Percentiles rank a stretch among this genome's conserved stretches.
Evolutionary conservation across 179 eudicot species (phyloP).

Genomic region (Spinacia oleracea): DNA sequence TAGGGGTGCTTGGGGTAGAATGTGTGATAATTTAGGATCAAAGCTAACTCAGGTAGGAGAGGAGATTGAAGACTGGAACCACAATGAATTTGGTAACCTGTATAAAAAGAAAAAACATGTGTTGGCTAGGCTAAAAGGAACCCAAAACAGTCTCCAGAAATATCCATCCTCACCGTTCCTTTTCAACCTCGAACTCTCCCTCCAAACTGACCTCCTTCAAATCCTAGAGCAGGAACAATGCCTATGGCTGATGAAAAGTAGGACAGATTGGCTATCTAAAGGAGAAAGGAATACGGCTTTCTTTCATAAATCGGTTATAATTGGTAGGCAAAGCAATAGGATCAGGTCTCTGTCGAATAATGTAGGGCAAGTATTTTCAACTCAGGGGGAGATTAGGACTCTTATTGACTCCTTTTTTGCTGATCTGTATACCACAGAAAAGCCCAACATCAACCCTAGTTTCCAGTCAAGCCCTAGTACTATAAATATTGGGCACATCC

Average conservation of each 20-base stretch:
- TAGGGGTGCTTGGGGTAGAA: no score
- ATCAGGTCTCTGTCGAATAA: background rate
- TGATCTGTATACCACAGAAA: background rate
- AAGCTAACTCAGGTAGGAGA: no score
- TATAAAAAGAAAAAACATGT: no score
- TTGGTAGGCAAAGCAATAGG: background rate
- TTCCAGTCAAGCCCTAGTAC: no score
- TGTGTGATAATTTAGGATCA: fast-evolving
- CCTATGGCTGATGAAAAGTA: background rate
- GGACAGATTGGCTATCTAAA: background rate
- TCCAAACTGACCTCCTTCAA: background rate
- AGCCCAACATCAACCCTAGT: background rate
- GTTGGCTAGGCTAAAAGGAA: background rate
- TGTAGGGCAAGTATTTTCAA: background rate
- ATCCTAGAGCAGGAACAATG: background rate
- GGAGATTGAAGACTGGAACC: no score
- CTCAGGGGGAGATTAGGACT: background rate
- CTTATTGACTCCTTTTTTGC: background rate
- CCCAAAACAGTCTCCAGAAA: background rate
- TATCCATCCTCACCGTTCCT: background rate
- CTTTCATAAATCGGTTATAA: background rate
- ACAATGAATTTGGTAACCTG: no score
- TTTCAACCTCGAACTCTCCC: background rate
- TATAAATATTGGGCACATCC: no score
- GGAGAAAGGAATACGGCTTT: background rate